Evolutionary conservation across 805 yeast genomes (phyloP), one percentile per base, ranked within the genome.

Genomic region (Metschnikowia similis): DNA sequence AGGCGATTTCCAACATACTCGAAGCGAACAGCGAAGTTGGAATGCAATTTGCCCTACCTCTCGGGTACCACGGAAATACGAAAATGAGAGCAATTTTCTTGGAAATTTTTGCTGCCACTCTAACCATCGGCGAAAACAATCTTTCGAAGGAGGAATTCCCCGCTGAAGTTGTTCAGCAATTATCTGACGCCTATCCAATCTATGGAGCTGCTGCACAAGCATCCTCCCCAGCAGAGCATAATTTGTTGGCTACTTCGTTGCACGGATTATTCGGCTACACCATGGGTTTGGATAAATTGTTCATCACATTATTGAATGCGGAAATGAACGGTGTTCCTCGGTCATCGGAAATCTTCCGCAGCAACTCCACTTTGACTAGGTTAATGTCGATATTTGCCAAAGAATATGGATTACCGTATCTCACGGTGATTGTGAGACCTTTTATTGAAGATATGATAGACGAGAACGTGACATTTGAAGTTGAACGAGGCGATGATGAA

Each of bases 361-460:
- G 94, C 48, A 89, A 89, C 63, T 84, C 91, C 47, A 85, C 89
- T 35, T 87, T 94, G 31, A 89, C 96, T 0, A 78, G 90, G 57
- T 74, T 89, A 46, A 72, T 89, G 46, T 84, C 91, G 0, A 71
- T 86, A 13, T 82, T 84, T 56, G 87, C 94, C 0, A 80, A 83
- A 57, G 71, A 76, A n/a, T 78, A 81, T 56, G 95, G 95, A 0
- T 63, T 65, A 21, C 79, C 74, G 0, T 89, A 87, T 61, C 68
- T 89, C 43, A 62, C 69, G 1, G 49, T 63, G 3, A 77, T 83
- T 0, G 66, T 88, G 45, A 72, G 72, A 45, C 87, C 88, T 0
- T 73, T 84, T 28, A 65, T 89, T 14, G 70, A 75, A 35, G 81
- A 80, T 41, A 61, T 88, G 41, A 68, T 77, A 14, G 75, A 62